Percentiles rank a stretch among this genome's conserved stretches.
Conservation (phyloP, 78 protist species). For the Dictyostelium brefeldianum region DNA sequence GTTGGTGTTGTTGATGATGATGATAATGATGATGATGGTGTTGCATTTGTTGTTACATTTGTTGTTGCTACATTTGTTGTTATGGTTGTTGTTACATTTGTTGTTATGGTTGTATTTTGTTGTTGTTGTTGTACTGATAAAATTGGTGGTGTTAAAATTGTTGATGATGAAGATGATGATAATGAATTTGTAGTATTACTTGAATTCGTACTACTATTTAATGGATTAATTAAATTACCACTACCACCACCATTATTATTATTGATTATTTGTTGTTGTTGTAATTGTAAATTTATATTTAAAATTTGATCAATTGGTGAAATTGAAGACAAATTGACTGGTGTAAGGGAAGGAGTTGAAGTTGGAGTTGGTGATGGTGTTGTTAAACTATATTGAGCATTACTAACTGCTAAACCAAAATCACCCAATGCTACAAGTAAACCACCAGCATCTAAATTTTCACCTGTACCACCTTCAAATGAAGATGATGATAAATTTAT, state of each 20-base stretch:
- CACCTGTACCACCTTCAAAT: neutral
- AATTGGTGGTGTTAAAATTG: neutral
- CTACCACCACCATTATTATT: neutral
- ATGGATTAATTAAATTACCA: neutral
- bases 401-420: slow-evolving; percentile 61
- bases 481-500: neutral
- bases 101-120: neutral
- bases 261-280: slow-evolving; percentile 10
- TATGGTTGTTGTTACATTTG: neutral
- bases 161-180: slow-evolving; percentile 7
- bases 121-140: slow-evolving; percentile 12
- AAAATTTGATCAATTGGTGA: slow-evolving; percentile 39
- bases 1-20: slow-evolving; percentile 23
- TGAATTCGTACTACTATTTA: slow-evolving; percentile 12
- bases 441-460: slow-evolving; percentile 10
- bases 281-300: neutral
- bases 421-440: slow-evolving; percentile 66
- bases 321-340: slow-evolving; percentile 26
- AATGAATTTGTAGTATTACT: slow-evolving; percentile 6
- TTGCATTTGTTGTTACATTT: neutral
- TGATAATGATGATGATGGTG: slow-evolving; percentile 12
- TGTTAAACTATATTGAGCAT: neutral
- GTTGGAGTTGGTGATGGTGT: slow-evolving; percentile 70
- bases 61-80: slow-evolving; percentile 12
- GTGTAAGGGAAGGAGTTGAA: slow-evolving; percentile 64